Base-by-base conservation (phyloP, 192 early-diverging fungal species). In the Paraglomus occultum region DNA sequence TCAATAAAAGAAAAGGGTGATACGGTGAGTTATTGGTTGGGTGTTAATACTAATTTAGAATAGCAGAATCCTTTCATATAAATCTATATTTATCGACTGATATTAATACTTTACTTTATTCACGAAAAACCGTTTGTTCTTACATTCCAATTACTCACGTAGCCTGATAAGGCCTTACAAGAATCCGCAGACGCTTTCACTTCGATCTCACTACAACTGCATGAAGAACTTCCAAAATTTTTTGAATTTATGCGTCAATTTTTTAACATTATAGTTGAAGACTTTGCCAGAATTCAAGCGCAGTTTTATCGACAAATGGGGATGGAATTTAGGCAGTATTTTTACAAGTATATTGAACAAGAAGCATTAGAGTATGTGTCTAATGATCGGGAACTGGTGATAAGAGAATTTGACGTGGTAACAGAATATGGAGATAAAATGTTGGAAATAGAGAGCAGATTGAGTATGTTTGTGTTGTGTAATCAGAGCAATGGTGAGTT, bases 161-260 rank as follows among this genome's bases (percentile, higher is more conserved):
- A 85, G 77, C 76, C 82, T 59, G 90, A 91, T 66, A 90, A 90
- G 69, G 76, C 78, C 40, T 73, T 91, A 42, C 78, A 82, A 40
- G 83, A 88, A 17, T 89, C 87, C 1, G 87, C 89, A 0, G 84
- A 80, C 18, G 84, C 82, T 4, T 93, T 88, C 59, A 65, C 59
- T 2, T 83, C 86, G 1, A 85, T 93, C 62, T 87, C 91, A 71
- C 87, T 79, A 11, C 89, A 93, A 72, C 75, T 93, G 8, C 69
- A 86, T 53, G 87, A 90, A 55, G 89, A 93, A 58, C 77, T 93
- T 6, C 91, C 91, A 2, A 72, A 73, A 61, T 89, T 92, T 51
- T 69, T 87, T 38, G 66, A 67, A 39, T 70, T 91, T 7, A 82
- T 85, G 0, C 72, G 75, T 1, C 76, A 84, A 66, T 91, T 89